Base-by-base conservation (phyloP, 495 filamentous ascomycete species). In the Beverwykella pulmonaria region DNA sequence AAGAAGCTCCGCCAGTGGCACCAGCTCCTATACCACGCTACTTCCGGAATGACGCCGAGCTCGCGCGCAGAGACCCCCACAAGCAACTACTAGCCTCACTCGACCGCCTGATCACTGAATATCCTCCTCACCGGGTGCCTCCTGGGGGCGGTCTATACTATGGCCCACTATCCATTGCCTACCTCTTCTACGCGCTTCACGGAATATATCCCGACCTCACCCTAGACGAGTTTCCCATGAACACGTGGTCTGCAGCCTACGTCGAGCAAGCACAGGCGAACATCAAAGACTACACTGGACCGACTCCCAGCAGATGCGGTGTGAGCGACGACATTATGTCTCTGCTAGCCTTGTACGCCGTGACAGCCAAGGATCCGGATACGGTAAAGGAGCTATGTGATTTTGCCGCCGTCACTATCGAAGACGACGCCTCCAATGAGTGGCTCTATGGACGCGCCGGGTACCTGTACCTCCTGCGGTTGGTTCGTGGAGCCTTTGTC, bases 361-460 rank as follows among this genome's bases (percentile, higher is more conserved):
- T 79, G 30, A 71, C 82, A 17, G 74, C 77, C 52, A 77, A 76
- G 60, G 81, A 86, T 29, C 36, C 69, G 6, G 65, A 68, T 6
- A 75, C 82, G 53, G 80, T 78, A 8, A 68, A 72, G 34, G 75
- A 81, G 29, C 74, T 87, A n/a, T 76, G 73, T 65, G 69, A 73
- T 32, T 78, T 73, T 63, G 66, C 75, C 4, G 77, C 71, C 22
- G 79, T 81, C 0, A 64, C 74, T 0, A 69, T 75, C 12, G 65
- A 86, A 26, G 32, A 50, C 60, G 61, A 66, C 14, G 74, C 67
- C 10, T 71, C 71, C 58, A 78, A 82, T 63, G 86, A 89, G 71
- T 81, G 82, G 72, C 76, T 87, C 14, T 85, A 85, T 70, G 87
- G 87, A 7, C 79, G 85, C 12, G 83, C 86, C 1, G 87, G 87